Base-by-base conservation (phyloP, 2,329 filamentous ascomycete species). In the Pseudogymnoascus sp. region DNA sequence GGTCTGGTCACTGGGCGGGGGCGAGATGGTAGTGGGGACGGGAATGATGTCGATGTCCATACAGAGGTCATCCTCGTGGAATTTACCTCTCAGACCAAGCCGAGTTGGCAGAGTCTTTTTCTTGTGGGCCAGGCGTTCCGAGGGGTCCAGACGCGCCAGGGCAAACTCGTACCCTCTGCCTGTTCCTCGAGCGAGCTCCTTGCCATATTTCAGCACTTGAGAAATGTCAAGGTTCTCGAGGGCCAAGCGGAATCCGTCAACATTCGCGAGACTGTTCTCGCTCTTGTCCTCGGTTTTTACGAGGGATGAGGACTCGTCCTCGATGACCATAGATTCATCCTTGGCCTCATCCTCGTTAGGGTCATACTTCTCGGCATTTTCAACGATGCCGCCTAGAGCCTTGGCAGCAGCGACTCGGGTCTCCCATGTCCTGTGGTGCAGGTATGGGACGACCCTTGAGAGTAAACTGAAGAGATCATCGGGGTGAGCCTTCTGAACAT, bases 381-480 rank as follows among this genome's bases (percentile, higher is more conserved):
- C 88, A 66, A 96, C 88, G 68, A 99, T 97, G 71, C 93, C 92
- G 64, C 93, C 93, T 64, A 99, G 88, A 18, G 95, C 95, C 77
- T 93, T 96, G 69, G 93, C 92, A 56, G 96, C 90, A 62, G 95
- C 96, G 65, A 89, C 93, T 69, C 96, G 84, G 25, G 95, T 99
- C 73, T 99, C 95, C 95, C 95, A 99, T 73, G 93, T 93, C 75
- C 93, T 96, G 69, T 95, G 93, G 64, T 91, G 87, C 31, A 99
- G 82, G 75, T 97, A 99, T 0, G 95, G 93, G n/a, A 99, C 88
- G 34, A 99, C 93, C 65, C 93, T 84, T 31, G 91, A 93, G 11
- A 99, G 83, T 5, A 99, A 83, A 73, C 97, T 97, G 78, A 97
- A 97, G 1, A 99, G 81, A 75, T 99, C 96, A 77, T 99, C 93